These are phyloP conservation scores for Rhodomyrtus tomentosa DNA, from an alignment of 345 rosid species.

Conservation along the genomic window DNA sequence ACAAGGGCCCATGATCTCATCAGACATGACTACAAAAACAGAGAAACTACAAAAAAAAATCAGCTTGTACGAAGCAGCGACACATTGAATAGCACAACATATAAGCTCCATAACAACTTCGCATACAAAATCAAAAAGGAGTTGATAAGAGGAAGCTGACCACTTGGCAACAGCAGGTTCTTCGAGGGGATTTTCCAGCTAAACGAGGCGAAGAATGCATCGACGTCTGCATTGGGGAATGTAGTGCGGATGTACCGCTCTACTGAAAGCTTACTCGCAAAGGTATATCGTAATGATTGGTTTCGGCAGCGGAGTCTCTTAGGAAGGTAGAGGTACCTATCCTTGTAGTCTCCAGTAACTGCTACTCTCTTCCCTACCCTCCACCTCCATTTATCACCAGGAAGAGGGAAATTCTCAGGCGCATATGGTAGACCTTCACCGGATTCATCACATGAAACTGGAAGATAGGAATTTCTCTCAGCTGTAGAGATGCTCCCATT, in stretches of 20 bases:
- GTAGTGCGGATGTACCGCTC: constrained; percentile 21
- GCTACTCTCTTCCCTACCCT: constrained; percentile 65
- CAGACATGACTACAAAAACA: not conserved
- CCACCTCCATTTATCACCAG: constrained; percentile 86
- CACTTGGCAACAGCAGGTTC: constrained; percentile 13
- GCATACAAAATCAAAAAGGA: not conserved
- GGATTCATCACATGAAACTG: constrained; percentile 23
- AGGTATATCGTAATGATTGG: constrained; percentile 9
- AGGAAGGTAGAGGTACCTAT: constrained; percentile 71
- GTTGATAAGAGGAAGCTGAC: constrained; percentile 20
- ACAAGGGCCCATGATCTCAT: not conserved
- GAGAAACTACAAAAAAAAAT: not conserved
- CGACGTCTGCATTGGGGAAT: constrained; percentile 48
- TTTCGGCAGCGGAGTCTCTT: constrained; percentile 13
- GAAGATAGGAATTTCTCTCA: constrained; percentile 20
- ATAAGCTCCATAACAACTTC: not conserved
- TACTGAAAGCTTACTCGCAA: constrained; percentile 51
- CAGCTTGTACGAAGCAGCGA: not conserved
- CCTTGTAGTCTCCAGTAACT: constrained; percentile 31
- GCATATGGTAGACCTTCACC: constrained; percentile 93
- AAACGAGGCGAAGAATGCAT: constrained; percentile 57
- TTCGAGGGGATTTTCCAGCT: constrained; percentile 57
- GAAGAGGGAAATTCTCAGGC: constrained; percentile 60
- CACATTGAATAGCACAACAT: not conserved
- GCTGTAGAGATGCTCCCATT: constrained; percentile 8